Evolutionary conservation across 306 rosid genomes (phyloP).

Genomic region (Casuarina cunninghamiana): DNA sequence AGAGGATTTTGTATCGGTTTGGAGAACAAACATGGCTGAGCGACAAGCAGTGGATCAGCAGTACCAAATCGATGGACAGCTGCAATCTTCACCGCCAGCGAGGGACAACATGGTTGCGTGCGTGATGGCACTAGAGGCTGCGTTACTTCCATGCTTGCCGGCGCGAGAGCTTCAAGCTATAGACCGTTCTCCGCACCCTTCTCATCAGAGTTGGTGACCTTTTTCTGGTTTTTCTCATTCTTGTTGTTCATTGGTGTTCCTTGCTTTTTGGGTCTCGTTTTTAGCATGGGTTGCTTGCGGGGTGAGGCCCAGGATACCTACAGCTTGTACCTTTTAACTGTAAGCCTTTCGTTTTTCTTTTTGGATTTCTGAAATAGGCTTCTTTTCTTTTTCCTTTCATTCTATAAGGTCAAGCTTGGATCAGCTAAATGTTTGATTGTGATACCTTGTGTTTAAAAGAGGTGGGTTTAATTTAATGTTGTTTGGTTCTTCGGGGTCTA

Average conservation of each 20-base stretch:
- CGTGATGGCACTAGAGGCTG: conserved; percentile 81
- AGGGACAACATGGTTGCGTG: conserved; percentile 78
- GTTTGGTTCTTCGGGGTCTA: not conserved
- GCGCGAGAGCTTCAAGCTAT: conserved; percentile 97
- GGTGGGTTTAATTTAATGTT: not conserved
- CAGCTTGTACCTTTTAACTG: not conserved
- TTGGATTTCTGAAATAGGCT: not conserved
- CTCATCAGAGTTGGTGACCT: conserved; percentile 80
- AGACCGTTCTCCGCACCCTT: conserved; percentile 91
- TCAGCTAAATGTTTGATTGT: conserved; percentile 2
- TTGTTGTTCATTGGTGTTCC: not conserved
- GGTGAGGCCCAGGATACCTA: not conserved
- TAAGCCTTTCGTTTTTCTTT: not conserved
- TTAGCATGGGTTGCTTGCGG: not conserved
- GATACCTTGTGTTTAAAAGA: not conserved
- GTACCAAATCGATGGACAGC: conserved; percentile 43
- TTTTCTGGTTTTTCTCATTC: not conserved
- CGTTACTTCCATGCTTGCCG: conserved; percentile 96
- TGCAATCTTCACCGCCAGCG: conserved; percentile 58
- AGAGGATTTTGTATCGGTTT: not conserved
- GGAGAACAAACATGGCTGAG: conserved; percentile 59
- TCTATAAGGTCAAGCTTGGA: not conserved
- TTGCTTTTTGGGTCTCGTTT: not conserved
- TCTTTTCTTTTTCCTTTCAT: not conserved
- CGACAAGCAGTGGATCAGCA: conserved; percentile 57